Base-by-base conservation (phyloP, 192 early-diverging fungal genomes). In the Coemansia brasiliensis region DNA sequence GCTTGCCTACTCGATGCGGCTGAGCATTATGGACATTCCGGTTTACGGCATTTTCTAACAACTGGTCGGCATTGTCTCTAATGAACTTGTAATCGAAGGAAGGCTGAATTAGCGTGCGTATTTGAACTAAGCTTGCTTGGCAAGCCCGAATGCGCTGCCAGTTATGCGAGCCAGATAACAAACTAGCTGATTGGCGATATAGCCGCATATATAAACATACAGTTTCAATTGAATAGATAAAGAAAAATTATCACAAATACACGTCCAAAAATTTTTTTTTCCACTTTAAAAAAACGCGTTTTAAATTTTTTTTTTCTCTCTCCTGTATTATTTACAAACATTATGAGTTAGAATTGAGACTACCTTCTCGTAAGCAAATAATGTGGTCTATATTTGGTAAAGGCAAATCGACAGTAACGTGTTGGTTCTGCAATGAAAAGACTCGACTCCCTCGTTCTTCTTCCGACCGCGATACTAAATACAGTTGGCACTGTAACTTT, bases 81-180 rank as follows among this genome's bases (percentile, higher is more conserved):
- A 90, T 74, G 40, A 67, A 63, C 20, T 79, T 80, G 81, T 89
- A 92, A 66, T 92, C 86, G 42, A 66, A 69, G 1, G 67, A 62
- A 8, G 74, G 51, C 52, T 65, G 63, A 15, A 43, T 42, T 12
- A 76, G 55, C 46, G 63, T 50, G 10, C 73, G 63, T 15, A 13
- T 35, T 15, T 55, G 62, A 8, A n/a, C 10, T 10, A 17, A 5
- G 22, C 45, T 15, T 11, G 4, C 3, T 15, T 9, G 1, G 6
- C 21, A 15, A 21, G 25, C 20, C 45, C 6, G 22, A 3, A 10
- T 22, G 3, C 10, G 45, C 22, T 13, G 21, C 45, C 8, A 15
- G 11, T 0, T 10, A 6, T 25, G n/a, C 21, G 22, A 22, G 9
- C 10, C 21, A 21, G 17, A 13, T 6, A 35, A 35, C 32, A 35